Base-by-base conservation (phyloP, 2,329 filamentous ascomycete species). In the Trichoderma endophyticum region DNA sequence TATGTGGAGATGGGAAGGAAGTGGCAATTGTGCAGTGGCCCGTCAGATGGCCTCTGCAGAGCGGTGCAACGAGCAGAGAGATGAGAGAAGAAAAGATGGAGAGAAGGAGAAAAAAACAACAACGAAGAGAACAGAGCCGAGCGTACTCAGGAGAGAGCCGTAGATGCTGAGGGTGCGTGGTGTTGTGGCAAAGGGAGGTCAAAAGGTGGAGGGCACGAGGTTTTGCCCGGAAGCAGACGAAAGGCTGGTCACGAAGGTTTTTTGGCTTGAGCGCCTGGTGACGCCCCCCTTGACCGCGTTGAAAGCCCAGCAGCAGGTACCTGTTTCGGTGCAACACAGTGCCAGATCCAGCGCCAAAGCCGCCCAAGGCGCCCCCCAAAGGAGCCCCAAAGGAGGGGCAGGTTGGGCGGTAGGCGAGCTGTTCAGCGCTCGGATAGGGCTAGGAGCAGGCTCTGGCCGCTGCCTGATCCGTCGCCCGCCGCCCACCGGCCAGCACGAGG, bases 21-120 rank as follows among this genome's bases (percentile, higher is more conserved):
- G 62, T 63, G 68, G 68, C 56, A 73, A 75, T 59, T 71, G 72
- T 65, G 71, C 73, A 71, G 72, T 76, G 77, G 79, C 80, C 79
- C 77, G 81, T 81, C 78, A 79, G 79, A 77, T 81, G 80, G 80
- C 80, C 79, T 82, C 81, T 80, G 80, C 79, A 75, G 34, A 39
- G 74, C 72, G 73, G 73, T 75, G 72, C 72, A 73, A 74, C 72
- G 77, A 77, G 78, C 76, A 79, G 59, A 36, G 78, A 76, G 77
- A 74, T 21, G 76, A 77, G 74, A 74, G 77, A 75, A 77, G 74
- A 75, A 76, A 77, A 48, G 26, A 34, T 15, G 75, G 72, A 77
- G 76, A 77, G 76, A 12, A 26, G 67, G 54, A 77, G 73, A 74
- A 75, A 75, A 76, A 74, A 73, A 74, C 72, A 75, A 77, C 75